These are phyloP conservation scores for Auriculariales sp. DNA, from an alignment of 768 basidiomycete species.

Conservation along the genomic window DNA sequence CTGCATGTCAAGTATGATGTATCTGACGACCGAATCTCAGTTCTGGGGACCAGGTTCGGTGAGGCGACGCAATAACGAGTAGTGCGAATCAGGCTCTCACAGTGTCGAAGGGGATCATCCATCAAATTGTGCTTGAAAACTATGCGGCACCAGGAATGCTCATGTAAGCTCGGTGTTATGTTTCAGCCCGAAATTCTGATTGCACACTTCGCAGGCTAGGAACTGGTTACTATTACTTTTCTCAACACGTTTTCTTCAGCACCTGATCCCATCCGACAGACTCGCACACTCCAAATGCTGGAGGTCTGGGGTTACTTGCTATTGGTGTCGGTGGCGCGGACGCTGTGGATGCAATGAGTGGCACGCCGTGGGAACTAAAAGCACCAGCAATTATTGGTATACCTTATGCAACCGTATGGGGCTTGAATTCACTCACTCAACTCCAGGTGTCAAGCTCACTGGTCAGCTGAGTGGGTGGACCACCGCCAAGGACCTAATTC, in stretches of 20 bases:
- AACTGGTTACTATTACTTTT: conserved; percentile 36
- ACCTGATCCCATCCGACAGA: conserved; percentile 27
- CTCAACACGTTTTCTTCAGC: neutral
- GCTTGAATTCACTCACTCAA: neutral
- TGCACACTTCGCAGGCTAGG: conserved; percentile 42
- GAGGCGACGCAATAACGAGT: conserved; percentile 39
- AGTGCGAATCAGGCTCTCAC: neutral
- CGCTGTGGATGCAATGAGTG: conserved; percentile 95
- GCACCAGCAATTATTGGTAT: conserved; percentile 71
- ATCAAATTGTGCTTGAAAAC: conserved; percentile 96
- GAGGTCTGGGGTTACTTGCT: conserved; percentile 89
- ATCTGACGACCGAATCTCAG: conserved; percentile 48
- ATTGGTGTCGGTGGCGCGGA: conserved; percentile 99
- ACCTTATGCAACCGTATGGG: neutral
- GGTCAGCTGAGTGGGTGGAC: conserved; percentile 84
- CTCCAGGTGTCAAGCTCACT: conserved; percentile 68
- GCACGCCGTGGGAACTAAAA: conserved; percentile 96
- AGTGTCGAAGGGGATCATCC: conserved; percentile 38
- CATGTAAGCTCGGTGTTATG: conserved; percentile 38
- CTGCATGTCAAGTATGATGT: neutral
- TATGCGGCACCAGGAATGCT: conserved; percentile 92
- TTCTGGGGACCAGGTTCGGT: conserved; percentile 95
- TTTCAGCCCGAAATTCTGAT: neutral
- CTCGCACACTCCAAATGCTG: conserved; percentile 96
- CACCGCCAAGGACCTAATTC: conserved; percentile 90